Base-by-base conservation (phyloP, 192 early-diverging fungal genomes). In the Coemansia javaensis region DNA sequence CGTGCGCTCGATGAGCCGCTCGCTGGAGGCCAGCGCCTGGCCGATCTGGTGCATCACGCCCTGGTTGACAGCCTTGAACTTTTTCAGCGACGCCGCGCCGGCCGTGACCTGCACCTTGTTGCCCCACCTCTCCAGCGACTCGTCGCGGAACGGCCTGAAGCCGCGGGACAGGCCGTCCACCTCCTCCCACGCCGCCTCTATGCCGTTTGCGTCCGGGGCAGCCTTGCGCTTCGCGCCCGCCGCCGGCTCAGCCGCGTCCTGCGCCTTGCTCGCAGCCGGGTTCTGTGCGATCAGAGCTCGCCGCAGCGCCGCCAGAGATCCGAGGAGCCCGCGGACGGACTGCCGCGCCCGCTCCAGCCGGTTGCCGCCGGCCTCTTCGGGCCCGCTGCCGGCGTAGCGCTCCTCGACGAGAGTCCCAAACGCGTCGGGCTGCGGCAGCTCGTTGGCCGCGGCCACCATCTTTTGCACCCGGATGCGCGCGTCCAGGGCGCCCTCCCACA, bases 51-150 rank as follows among this genome's bases (percentile, higher is more conserved):
- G 72, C 59, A 86, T 50, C 12, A 87, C 79, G 20, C 83, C 78
- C 74, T 91, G 87, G 75, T 98, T 91, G 56, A 98, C 85, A 0
- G 90, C 90, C 60, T 94, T 97, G 79, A 98, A 95, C 59, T 94
- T 94, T 52, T 94, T 98, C 58, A 82, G 77, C 30, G 85, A 66
- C 0, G 83, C 73, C 9, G 85, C 75, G 22, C 81, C 83, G 5
- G 82, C 79, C 4, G 89, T 77, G 10, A 83, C 74, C 44, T 85
- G 84, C 1, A 91, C 86, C 56, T 93, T 95, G 66, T 80, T 83
- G 56, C 82, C 84, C 95, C 95, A 98, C 53, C 93, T 97, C 32
- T 97, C 94, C 18, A 98, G 77, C 9, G 89, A 91, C 47, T 73
- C 60, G 54, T 90, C 77, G n/a, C 90, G 88, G 71, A 77, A 98